Conservation (phyloP, 2,329 filamentous ascomycete genomes). For the Ophiostoma fasciatum region DNA sequence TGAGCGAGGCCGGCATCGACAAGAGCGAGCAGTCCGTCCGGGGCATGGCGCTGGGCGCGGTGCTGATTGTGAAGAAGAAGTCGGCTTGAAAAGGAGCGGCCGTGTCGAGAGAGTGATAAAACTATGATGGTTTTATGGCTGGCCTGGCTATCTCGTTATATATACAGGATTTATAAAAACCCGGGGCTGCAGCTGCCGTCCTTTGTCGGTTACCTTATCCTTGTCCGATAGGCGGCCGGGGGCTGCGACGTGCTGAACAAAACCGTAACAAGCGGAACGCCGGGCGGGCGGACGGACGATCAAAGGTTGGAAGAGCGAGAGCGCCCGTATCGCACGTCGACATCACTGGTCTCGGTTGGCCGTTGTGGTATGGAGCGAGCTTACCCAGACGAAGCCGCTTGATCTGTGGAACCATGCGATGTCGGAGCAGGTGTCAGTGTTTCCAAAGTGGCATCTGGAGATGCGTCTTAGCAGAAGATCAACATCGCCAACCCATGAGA, state of each 20-base stretch:
- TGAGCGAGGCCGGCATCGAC: constrained; percentile 21
- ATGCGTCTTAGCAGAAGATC: background rate
- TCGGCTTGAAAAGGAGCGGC: background rate
- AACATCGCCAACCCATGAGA: too few species aligned
- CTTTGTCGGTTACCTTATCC: too few species aligned
- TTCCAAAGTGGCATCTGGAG: constrained; percentile 8
- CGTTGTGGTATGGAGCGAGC: background rate
- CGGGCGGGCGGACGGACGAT: too few species aligned
- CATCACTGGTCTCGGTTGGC: too few species aligned
- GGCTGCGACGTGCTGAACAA: too few species aligned
- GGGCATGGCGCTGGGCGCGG: constrained; percentile 1
- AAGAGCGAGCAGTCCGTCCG: constrained; percentile 16
- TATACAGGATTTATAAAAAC: too few species aligned
- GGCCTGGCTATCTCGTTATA: background rate
- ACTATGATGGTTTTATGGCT: too few species aligned
- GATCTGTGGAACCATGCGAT: constrained; percentile 4
- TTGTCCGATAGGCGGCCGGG: too few species aligned
- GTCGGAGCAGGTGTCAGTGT: constrained; percentile 10
- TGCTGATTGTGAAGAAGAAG: constrained; percentile 3
- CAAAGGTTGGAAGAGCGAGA: too few species aligned
- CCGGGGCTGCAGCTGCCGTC: too few species aligned
- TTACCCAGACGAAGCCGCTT: constrained; percentile 1
- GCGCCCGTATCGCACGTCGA: too few species aligned
- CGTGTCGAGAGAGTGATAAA: background rate
- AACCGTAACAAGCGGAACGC: background rate